Percentiles rank a stretch among this genome's conserved stretches.
phyloP scores from a whole-genome alignment of 148 eudicot genomes.

The Diospyros lotus region DNA sequence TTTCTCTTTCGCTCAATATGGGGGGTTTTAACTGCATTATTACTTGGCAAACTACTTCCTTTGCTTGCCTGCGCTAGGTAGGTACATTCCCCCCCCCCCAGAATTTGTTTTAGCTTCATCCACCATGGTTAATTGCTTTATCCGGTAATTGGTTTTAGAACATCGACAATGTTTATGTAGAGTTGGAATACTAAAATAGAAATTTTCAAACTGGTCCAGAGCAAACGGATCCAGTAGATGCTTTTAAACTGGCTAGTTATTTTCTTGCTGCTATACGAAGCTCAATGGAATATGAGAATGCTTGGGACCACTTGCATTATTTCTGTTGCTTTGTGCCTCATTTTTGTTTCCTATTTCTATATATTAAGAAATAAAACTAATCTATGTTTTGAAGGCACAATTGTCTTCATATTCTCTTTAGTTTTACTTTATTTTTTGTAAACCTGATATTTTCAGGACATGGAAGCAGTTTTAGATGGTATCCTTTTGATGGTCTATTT shows the following conservation, averaged over 20 bases:
- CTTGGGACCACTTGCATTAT: not conserved
- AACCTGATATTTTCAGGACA: no score
- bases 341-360: not conserved
- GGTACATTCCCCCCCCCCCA: not conserved
- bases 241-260: not conserved
- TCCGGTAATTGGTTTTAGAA: no score
- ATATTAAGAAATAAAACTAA: no score
- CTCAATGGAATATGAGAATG: not conserved
- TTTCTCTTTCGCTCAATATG: no score
- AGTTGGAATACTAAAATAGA: constrained; percentile 1
- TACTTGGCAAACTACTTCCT: not conserved
- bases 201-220: not conserved
- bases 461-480: no score
- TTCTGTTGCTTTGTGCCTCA: not conserved
- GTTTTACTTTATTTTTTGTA: no score
- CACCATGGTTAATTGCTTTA: not conserved
- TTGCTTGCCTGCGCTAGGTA: not conserved
- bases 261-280: not conserved
- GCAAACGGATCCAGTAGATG: not conserved
- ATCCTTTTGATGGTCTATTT: no score
- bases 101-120: not conserved
- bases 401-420: not conserved
- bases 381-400: not conserved
- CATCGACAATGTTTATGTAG: no score
- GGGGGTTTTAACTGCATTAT: not conserved